Conservation (phyloP, 345 rosid genomes). For the Eucalyptus microcorys region DNA sequence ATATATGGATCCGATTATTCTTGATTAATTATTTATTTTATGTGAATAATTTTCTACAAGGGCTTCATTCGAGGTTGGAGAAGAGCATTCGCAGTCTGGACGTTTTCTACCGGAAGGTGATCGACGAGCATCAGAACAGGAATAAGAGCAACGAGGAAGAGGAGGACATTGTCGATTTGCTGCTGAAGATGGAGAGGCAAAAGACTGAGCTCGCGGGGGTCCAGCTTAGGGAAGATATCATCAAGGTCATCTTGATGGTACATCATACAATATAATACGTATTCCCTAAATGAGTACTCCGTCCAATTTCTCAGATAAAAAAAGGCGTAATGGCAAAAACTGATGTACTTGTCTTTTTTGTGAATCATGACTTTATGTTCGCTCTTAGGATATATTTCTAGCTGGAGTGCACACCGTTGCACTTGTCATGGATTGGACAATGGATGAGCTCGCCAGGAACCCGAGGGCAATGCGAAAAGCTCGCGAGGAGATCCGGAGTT, state of each 20-base stretch:
- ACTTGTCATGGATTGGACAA: constrained; percentile 17
- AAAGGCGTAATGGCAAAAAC: background rate
- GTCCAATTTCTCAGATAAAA: background rate
- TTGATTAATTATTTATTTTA: too few relatives aligned
- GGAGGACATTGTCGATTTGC: constrained; percentile 8
- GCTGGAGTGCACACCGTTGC: constrained; percentile 13
- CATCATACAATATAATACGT: background rate
- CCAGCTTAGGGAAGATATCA: background rate
- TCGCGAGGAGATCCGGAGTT: constrained; percentile 18
- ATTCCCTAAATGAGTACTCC: background rate
- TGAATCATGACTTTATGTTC: background rate
- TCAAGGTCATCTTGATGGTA: background rate
- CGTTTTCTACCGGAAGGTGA: background rate
- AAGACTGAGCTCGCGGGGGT: background rate
- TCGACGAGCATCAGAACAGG: background rate
- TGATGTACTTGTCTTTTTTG: background rate
- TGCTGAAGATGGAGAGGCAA: background rate
- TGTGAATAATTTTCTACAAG: too few relatives aligned
- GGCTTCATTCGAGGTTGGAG: background rate
- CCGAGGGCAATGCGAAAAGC: constrained; percentile 20
- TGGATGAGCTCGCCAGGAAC: constrained; percentile 26
- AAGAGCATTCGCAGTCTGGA: background rate
- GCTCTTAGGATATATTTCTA: constrained; percentile 15
- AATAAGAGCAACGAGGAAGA: background rate
- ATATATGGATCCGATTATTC: too few relatives aligned